Conservation (phyloP, 192 early-diverging fungal genomes). For the Coemansia sp. region DNA sequence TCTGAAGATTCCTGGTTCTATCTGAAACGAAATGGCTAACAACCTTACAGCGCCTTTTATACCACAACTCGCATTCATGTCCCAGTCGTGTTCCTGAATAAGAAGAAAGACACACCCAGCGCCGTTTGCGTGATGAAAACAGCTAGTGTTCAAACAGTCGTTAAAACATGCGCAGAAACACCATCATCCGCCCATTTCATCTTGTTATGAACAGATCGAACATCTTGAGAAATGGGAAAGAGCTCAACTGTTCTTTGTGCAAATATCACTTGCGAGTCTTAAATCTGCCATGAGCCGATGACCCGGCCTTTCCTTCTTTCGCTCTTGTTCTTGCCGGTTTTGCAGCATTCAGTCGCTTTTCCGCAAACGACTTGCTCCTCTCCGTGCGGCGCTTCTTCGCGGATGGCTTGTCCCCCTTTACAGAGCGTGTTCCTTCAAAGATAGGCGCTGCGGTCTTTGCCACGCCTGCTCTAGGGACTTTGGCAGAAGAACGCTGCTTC, state of each 20-base stretch:
- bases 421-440: constrained; percentile 60
- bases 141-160: neutral
- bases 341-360: constrained; percentile 25
- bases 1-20: constrained; percentile 17
- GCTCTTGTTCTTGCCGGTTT: neutral
- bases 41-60: constrained; percentile 15
- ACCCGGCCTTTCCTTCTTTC: neutral
- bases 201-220: constrained; percentile 1
- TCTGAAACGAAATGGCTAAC: neutral
- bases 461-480: neutral
- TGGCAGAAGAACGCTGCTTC: constrained; percentile 22
- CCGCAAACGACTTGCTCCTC: constrained; percentile 39
- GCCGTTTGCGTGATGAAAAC: neutral
- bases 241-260: neutral
- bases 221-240: neutral
- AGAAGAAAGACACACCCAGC: too few relatives aligned
- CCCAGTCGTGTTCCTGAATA: neutral
- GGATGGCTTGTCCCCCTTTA: constrained; percentile 54
- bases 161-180: neutral
- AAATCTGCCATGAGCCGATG: constrained; percentile 11
- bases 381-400: constrained; percentile 51
- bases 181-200: neutral
- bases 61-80: neutral
- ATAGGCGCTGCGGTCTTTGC: constrained; percentile 20
- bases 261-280: neutral